Percentiles rank a stretch among this genome's conserved stretches.
Evolutionary conservation across 352 stramenopile genomes (phyloP).

Genomic region (Pythium volutum): DNA sequence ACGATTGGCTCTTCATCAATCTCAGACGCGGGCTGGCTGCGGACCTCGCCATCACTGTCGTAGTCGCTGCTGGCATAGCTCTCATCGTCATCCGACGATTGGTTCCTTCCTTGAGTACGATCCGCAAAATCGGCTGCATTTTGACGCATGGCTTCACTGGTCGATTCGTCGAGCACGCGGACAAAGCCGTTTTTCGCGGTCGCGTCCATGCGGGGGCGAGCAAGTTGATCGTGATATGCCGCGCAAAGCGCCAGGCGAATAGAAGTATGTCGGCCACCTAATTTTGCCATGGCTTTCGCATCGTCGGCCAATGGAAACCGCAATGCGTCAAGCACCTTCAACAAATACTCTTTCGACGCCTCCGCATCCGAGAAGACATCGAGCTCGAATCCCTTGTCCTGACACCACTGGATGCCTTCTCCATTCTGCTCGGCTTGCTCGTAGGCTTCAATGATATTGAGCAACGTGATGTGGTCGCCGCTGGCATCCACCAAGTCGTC

Average conservation of each 20-base stretch:
- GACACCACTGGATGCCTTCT: constrained; percentile 21
- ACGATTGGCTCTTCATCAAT: constrained; percentile 3
- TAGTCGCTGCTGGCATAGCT: background rate
- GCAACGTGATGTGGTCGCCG: constrained; percentile 27
- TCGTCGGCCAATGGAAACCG: constrained; percentile 21
- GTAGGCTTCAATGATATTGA: constrained; percentile 28
- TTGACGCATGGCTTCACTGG: background rate
- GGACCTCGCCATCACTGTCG: background rate
- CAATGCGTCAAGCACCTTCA: constrained; percentile 22
- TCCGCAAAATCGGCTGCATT: constrained; percentile 1
- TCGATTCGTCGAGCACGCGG: constrained; percentile 14
- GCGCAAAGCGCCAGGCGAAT: constrained; percentile 22
- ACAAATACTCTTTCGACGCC: constrained; percentile 17
- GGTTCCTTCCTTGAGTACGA: background rate
- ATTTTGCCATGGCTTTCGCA: background rate
- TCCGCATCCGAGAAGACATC: constrained; percentile 21
- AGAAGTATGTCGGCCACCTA: background rate
- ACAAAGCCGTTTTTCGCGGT: constrained; percentile 12
- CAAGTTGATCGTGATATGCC: constrained; percentile 26
- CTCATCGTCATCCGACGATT: background rate
- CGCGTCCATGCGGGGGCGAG: constrained; percentile 2
- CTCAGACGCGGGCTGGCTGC: background rate
- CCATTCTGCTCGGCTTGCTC: constrained; percentile 8
- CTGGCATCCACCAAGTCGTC: constrained; percentile 13
- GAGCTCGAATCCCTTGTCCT: constrained; percentile 11